phyloP scores from a whole-genome alignment of 2,329 filamentous ascomycete species.

The Ciborinia camelliae region DNA sequence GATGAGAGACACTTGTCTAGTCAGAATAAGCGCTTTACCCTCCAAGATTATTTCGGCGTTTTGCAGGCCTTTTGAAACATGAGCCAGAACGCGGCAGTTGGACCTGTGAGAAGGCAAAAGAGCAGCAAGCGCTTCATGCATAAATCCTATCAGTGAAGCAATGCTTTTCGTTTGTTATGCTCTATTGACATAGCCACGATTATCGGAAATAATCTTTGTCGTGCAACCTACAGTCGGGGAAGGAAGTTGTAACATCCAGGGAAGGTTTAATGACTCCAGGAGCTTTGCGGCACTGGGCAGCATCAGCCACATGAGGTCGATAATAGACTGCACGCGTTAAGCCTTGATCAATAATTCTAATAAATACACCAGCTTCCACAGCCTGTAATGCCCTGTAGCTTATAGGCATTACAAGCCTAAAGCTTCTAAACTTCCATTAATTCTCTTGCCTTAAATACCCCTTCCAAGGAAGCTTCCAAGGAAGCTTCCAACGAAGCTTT shows the following conservation, averaged over 20 bases:
- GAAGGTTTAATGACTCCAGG: too few species aligned
- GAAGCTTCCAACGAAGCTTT: background rate
- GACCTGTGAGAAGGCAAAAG: background rate
- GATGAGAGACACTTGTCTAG: conserved; percentile 2
- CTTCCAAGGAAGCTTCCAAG: too few species aligned
- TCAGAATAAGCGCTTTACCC: conserved; percentile 13
- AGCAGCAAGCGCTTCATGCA: background rate
- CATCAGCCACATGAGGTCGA: background rate
- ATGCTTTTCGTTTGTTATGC: background rate
- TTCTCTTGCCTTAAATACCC: too few species aligned
- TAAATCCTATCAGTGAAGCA: background rate
- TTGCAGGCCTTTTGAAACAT: background rate
- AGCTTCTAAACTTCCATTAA: too few species aligned
- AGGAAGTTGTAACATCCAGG: background rate
- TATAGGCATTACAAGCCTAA: background rate
- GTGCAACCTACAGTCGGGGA: background rate
- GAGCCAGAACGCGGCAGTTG: background rate
- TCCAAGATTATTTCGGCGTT: background rate
- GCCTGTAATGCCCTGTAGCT: background rate
- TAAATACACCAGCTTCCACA: too few species aligned
- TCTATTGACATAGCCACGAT: conserved; percentile 9
- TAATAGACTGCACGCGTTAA: background rate
- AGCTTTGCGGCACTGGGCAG: background rate
- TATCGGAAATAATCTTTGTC: background rate
- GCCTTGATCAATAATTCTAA: too few species aligned